phyloP scores from a whole-genome alignment of 2,329 filamentous ascomycete genomes.

The Xylaria hypoxylon region DNA sequence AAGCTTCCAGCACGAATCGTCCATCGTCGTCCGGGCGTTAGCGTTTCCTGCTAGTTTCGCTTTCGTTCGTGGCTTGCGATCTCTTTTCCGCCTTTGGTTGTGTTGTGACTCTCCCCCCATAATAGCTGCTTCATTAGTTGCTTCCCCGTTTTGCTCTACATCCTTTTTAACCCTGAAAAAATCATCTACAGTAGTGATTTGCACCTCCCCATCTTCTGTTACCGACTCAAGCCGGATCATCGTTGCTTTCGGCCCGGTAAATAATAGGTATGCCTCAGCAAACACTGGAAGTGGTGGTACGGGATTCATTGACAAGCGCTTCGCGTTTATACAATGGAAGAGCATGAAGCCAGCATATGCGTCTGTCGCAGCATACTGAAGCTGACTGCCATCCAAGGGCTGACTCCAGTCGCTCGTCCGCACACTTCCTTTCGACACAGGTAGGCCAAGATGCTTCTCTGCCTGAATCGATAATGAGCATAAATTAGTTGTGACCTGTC shows the following conservation, averaged over 20 bases:
- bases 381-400: constrained; percentile 37
- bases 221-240: constrained; percentile 28
- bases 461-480: constrained; percentile 38
- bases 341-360: constrained; percentile 48
- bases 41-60: neutral
- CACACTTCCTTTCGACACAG: constrained; percentile 41
- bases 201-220: constrained; percentile 22
- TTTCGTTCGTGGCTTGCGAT: neutral
- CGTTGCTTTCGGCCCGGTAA: neutral
- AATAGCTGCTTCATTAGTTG: neutral
- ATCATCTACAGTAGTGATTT: constrained; percentile 1
- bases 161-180: constrained; percentile 2
- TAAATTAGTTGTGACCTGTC: constrained; percentile 36
- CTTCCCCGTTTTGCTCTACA: neutral
- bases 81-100: neutral
- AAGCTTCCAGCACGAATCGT: constrained; percentile 17
- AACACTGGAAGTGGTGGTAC: constrained; percentile 40
- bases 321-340: constrained; percentile 46
- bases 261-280: constrained; percentile 38
- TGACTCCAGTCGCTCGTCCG: constrained; percentile 43
- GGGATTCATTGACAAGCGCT: constrained; percentile 40
- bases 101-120: neutral
- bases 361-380: constrained; percentile 44
- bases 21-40: neutral
- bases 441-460: constrained; percentile 42